Evolutionary conservation across 768 basidiomycete genomes (phyloP), one percentile per base, ranked within the genome.

Genomic region (Phallus indusiatus): DNA sequence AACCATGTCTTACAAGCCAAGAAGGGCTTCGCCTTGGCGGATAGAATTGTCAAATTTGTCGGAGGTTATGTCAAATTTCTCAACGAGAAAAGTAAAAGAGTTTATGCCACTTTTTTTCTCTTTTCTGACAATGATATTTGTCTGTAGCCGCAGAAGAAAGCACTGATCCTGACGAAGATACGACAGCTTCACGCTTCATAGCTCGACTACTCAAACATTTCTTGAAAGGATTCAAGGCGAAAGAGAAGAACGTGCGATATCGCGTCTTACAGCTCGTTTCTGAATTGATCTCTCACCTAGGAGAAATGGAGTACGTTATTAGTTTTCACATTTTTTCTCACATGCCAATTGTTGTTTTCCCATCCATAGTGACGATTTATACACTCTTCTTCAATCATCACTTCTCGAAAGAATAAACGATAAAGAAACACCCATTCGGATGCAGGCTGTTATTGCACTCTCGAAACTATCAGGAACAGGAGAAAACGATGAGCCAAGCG

Each of bases 211-310:
- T 94, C 47, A 79, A 79, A 52, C 90, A 84, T 66, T 77, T 95
- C 28, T 73, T 93, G 60, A 78, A 78, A 60, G 94, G 92, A 2
- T 91, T 92, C 70, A 65, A 75, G 17, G 85, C 92, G 3, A 95
- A 93, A 69, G 91, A 95, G 73, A 97, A 94, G 72, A 78, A 76
- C 47, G 84, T 90, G 42, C 81, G 94, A 5, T 95, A 84, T 67
- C 83, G 94, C 18, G 84, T 84, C 34, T 75, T 90, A 1, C 85
- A 88, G 55, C 72, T 84, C n/a, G 78, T 90, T 14, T 82, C 87
- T 0, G 85, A 88, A 64, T 85, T 93, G 78, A 81, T 95, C 12
- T 79, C 82, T 0, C 81, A 85, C 58, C 74, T 96, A 0, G 90
- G 90, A 7, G 87, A 86, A 71, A 79, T 97, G 59, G 91, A 94